Evolutionary conservation across 2,329 filamentous ascomycete species (phyloP), one percentile per base, ranked within the genome.

Genomic region (Dichotomopilus funicola): DNA sequence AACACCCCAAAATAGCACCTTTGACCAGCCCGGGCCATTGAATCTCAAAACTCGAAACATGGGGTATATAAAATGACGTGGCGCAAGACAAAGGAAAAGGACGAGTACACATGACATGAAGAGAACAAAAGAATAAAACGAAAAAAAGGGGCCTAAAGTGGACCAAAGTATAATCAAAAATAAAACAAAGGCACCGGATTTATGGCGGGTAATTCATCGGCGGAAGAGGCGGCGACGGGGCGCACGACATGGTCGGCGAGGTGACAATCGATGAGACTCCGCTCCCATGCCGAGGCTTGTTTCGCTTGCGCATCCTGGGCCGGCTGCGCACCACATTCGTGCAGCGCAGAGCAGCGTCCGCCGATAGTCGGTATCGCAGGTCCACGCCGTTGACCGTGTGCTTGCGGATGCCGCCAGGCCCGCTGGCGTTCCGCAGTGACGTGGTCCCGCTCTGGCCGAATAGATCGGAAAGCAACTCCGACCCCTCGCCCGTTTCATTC

Each of bases 221-320:
- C 3, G 49, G 54, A 13, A 54, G 44, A 11, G 10, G 43, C 33
- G 54, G 49, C n/a, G 61, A 58, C 27, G 54, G 42, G 8, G 59
- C 45, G 11, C 51, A 51, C n/a, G 57, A 54, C 40, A 62, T 57
- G 40, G 57, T 49, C 13, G 62, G 62, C 19, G 63, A 65, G 12
- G 55, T 48, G 27, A 62, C 42, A 36, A 56, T 55, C 54, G 61
- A 61, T 31, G 53, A 51, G 8, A 35, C 51, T n/a, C 59, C 40
- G 55, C 59, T 65, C 41, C 59, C 57, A 8, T 56, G 45, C 27
- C 55, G 54, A 12, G 43, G 52, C 55, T 61, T 66, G 47, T 55
- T 61, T 48, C 68, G 63, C 57, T 62, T 67, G 7, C 69, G 66
- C 69, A 71, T 71, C 27, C 69, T 64, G n/a, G 68, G 68, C 41